phyloP scores from a whole-genome alignment of 257 asterid genomes.

The Solanum megistacrolobum region DNA sequence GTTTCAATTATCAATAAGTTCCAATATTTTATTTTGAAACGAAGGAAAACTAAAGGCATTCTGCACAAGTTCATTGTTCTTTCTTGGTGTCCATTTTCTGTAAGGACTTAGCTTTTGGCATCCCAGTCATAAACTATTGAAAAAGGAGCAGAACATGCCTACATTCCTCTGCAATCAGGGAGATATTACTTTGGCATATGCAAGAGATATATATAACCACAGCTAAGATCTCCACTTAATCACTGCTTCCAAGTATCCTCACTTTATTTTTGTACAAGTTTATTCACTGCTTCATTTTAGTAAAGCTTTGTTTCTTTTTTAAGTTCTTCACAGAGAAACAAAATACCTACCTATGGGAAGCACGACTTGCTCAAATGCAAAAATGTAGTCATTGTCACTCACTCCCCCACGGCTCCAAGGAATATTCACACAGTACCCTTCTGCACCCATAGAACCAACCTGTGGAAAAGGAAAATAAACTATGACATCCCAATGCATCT shows the following conservation, averaged over 20 bases:
- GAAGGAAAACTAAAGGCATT: background rate
- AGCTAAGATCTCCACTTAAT: background rate
- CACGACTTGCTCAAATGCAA: constrained; percentile 87
- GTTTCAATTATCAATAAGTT: background rate
- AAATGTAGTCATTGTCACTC: constrained; percentile 88
- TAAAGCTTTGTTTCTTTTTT: background rate
- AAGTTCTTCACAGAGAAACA: background rate
- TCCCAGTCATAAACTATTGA: background rate
- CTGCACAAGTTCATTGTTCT: background rate
- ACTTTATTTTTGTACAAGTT: background rate
- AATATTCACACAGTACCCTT: constrained; percentile 91
- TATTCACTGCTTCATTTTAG: background rate
- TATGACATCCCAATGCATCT: background rate
- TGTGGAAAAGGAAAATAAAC: constrained; percentile 17
- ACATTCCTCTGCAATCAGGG: background rate
- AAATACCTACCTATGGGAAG: constrained; percentile 72
- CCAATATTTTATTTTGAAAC: background rate
- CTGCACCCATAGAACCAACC: constrained; percentile 91
- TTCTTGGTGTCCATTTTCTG: background rate
- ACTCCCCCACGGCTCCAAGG: constrained; percentile 97
- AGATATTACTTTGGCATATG: background rate
- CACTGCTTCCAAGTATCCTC: background rate
- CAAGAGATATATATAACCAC: background rate
- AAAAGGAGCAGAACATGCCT: background rate
- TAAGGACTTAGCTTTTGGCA: background rate